These are phyloP conservation scores for Cytospora schulzeri DNA, from an alignment of 2,329 filamentous ascomycete genomes.

Conservation along the genomic window DNA sequence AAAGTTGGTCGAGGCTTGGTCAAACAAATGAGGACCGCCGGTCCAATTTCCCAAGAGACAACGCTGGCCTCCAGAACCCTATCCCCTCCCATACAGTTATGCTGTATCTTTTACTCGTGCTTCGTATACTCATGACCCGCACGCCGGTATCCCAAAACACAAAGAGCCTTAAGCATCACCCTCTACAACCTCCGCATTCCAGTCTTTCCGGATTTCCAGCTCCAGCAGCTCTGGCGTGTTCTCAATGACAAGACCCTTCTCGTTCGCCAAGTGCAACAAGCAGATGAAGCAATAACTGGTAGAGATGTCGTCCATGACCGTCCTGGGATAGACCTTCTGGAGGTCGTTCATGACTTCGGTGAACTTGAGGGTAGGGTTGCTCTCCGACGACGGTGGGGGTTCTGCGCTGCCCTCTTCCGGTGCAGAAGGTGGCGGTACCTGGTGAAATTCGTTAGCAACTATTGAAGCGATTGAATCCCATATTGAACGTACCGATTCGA, in stretches of 20 bases:
- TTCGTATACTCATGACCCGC: not conserved
- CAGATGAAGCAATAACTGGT: slow-evolving; percentile 95
- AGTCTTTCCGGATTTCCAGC: slow-evolving; percentile 64
- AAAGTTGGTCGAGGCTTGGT: not conserved
- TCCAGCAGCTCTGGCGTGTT: slow-evolving; percentile 61
- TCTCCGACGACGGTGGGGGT: slow-evolving; percentile 32
- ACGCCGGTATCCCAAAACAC: not conserved
- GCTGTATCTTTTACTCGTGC: not conserved
- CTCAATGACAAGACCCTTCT: slow-evolving; percentile 81
- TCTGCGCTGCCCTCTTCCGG: slow-evolving; percentile 37
- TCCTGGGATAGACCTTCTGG: slow-evolving; percentile 81
- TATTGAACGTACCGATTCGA: slow-evolving; percentile 46
- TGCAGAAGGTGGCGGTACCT: slow-evolving; percentile 40
- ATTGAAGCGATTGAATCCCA: not conserved
- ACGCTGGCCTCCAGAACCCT: not conserved
- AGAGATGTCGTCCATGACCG: slow-evolving; percentile 89
- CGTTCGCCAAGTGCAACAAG: slow-evolving; percentile 86
- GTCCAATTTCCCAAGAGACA: not conserved
- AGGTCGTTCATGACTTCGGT: slow-evolving; percentile 90
- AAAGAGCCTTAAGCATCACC: slow-evolving; percentile 30
- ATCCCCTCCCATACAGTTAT: not conserved
- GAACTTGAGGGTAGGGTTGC: slow-evolving; percentile 71
- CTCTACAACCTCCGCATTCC: slow-evolving; percentile 58
- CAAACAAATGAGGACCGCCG: not conserved
- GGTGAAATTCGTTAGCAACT: slow-evolving; percentile 7